These are phyloP conservation scores for Epichloe sylvatica DNA, from an alignment of 2,329 filamentous ascomycete species.

Conservation along the genomic window DNA sequence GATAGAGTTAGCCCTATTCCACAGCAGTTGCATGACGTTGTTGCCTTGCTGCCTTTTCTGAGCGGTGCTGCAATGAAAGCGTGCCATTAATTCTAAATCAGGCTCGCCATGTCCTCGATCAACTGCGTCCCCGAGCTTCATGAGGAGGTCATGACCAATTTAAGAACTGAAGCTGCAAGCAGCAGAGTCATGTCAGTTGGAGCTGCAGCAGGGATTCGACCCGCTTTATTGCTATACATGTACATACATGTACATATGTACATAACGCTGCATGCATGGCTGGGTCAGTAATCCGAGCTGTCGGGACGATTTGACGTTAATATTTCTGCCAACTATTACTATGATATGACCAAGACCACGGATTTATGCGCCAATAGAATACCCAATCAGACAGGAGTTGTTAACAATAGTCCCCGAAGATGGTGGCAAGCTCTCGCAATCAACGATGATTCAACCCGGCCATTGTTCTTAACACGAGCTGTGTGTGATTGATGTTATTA, in stretches of 20 bases:
- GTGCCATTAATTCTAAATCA: background rate
- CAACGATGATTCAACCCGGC: background rate
- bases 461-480: background rate
- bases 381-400: no score
- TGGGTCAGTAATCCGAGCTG: constrained; percentile 4
- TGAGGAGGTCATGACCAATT: background rate
- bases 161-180: background rate
- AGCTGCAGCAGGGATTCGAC: constrained; percentile 4
- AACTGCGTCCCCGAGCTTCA: background rate
- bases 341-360: background rate
- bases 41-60: background rate
- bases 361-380: background rate
- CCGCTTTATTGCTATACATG: constrained; percentile 2
- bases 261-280: background rate
- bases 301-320: constrained; percentile 3
- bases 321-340: background rate
- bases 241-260: no score
- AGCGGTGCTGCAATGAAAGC: background rate
- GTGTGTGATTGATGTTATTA: background rate
- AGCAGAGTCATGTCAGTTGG: no score
- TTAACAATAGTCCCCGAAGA: background rate
- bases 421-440: background rate
- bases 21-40: background rate
- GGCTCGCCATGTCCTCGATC: background rate
- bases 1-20: background rate